These are phyloP conservation scores for Corchorus capsularis DNA, from an alignment of 345 rosid species.

Conservation along the genomic window DNA sequence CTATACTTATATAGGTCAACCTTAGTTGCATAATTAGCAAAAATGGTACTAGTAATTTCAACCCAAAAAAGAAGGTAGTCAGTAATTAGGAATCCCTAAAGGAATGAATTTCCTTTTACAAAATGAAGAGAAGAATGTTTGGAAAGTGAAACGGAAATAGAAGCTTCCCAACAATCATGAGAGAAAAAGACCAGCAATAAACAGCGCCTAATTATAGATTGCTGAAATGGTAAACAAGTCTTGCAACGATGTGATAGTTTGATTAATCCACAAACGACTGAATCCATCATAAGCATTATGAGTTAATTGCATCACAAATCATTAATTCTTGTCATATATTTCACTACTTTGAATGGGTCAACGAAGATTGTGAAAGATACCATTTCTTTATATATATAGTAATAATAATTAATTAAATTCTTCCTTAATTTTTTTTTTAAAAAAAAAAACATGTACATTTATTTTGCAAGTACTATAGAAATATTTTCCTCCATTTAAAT, in stretches of 20 bases:
- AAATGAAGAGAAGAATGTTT: no score
- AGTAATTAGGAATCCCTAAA: no score
- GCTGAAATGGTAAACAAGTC: not conserved
- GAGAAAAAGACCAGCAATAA: not conserved
- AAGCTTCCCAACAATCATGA: not conserved
- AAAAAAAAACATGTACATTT: no score
- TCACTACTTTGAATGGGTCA: not conserved
- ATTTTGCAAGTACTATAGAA: not conserved
- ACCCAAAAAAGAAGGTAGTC: no score
- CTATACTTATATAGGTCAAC: no score
- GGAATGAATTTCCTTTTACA: no score
- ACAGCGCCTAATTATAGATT: not conserved
- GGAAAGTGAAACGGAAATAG: not conserved
- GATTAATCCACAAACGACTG: not conserved
- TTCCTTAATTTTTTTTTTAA: no score
- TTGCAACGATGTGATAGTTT: slow-evolving; percentile 8
- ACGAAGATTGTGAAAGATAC: not conserved
- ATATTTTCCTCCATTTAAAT: not conserved
- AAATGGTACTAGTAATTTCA: no score
- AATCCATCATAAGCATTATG: not conserved
- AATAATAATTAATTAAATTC: no score
- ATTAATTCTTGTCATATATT: not conserved
- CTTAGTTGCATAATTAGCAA: no score
- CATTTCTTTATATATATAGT: not conserved
- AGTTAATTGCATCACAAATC: not conserved